These are phyloP conservation scores for Pythium brachiatum DNA, from an alignment of 352 stramenopile species.

Conservation along the genomic window DNA sequence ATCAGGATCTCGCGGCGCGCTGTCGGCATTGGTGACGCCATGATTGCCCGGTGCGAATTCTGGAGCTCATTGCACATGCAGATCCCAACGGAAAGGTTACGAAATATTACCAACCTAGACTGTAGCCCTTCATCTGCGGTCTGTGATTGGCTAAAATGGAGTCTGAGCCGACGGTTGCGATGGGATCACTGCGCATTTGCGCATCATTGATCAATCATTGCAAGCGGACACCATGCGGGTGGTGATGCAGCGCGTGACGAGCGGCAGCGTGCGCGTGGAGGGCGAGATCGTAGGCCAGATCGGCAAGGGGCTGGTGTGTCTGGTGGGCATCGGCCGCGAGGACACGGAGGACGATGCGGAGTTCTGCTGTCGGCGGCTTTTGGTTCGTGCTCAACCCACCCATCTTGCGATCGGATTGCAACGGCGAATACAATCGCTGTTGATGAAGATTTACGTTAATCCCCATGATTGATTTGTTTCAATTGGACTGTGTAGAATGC, in stretches of 20 bases:
- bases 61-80: too few relatives aligned
- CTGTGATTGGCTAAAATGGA: slow-evolving; percentile 13
- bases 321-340: slow-evolving; percentile 72
- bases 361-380: slow-evolving; percentile 71
- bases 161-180: not conserved
- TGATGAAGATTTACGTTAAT: too few relatives aligned
- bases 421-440: not conserved
- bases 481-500: slow-evolving; percentile 47
- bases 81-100: not conserved
- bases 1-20: slow-evolving; percentile 53
- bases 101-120: not conserved
- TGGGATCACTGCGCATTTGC: not conserved
- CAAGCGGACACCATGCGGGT: slow-evolving; percentile 48
- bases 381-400: slow-evolving; percentile 36
- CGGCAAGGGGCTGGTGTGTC: slow-evolving; percentile 70
- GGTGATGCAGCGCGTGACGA: slow-evolving; percentile 80
- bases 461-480: not conserved
- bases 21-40: not conserved
- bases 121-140: not conserved
- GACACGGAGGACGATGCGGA: slow-evolving; percentile 83
- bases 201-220: not conserved
- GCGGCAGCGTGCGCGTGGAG: slow-evolving; percentile 74
- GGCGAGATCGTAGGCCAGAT: slow-evolving; percentile 73
- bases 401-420: not conserved
- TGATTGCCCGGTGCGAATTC: not conserved